Base-by-base conservation (phyloP, 768 basidiomycete genomes). In the Trametes cingulata region DNA sequence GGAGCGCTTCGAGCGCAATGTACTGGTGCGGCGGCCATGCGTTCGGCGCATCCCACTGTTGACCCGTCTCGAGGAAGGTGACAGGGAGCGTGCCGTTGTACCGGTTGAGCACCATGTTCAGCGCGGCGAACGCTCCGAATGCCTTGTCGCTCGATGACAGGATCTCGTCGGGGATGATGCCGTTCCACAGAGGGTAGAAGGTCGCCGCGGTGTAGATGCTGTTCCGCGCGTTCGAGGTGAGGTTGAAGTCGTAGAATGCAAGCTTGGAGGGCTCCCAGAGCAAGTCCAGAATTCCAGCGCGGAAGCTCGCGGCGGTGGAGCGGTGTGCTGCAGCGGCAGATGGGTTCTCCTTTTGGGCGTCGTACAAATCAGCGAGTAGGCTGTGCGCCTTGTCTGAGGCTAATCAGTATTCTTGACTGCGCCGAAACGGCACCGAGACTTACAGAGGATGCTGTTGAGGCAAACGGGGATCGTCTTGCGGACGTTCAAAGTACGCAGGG, bases 41-140 rank as follows among this genome's bases (percentile, higher is more conserved):
- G 67, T 94, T 94, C n/a, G 93, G 93, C 24, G 87, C 83, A 68
- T 92, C 90, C 90, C 94, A 96, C 76, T 96, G 91, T 62, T 86
- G 77, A 12, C 93, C 92, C 0, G 86, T 87, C 60, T 84, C 80
- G 10, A 93, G 67, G 65, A 96, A 91, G 0, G 91, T 92, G 6
- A 84, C 77, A 0, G 94, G 93, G 69, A 88, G 82, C 0, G 93
- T 91, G 20, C 95, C 95, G 66, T 95, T 93, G 71, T 93, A 98
- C 43, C 85, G 82, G 71, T 88, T 88, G 69, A 94, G 71, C 2
- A 93, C 86, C 77, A 92, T 77, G 68, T 95, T 86, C 9, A 94
- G 69, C 0, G 87, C 79, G 2, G 90, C 76, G 70, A 96, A 96
- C 62, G 84, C 83, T 6, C 82, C 80, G 58, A 93, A 87, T 0